Evolutionary conservation across 441 rosid genomes (phyloP), one percentile per base, ranked within the genome.

Genomic region (Manihot esculenta): DNA sequence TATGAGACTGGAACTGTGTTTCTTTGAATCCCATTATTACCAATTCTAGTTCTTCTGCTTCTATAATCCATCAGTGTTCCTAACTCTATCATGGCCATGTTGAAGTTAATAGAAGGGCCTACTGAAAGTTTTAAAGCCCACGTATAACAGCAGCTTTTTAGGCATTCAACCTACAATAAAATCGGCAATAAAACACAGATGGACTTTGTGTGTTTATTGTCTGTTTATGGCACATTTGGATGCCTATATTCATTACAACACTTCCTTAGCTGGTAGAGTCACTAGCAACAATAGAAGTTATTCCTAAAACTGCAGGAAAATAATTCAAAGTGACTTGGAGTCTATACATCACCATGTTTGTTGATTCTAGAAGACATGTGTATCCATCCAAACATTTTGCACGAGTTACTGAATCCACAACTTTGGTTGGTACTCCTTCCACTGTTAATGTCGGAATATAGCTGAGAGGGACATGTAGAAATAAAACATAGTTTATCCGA

Each of bases 351-450:
- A 94, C 99, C 85, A 50, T 71, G 21, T 77, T 60, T 71, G 56
- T 53, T 68, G 94, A 76, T 75, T 87, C 96, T 78, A 94, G 79
- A 61, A 94, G 75, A 84, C 85, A 92, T 18, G 87, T 81, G 76
- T 81, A 90, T 75, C 90, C 90, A 75, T 82, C 73, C 76, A 94
- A 78, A 83, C 96, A 89, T 64, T 78, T 85, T 72, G 87, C 85
- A 65, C 93, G 91, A 70, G 86, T 50, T 73, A 72, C 82, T 57
- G 83, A 75, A 54, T 92, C 97, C 20, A 67, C 79, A 79, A 89
- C 81, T 83, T 92, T 82, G 76, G 91, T 82, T 51, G 85, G 73
- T 59, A 65, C 80, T 75, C 92, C 97, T 74, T 84, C 94, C 54
- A 88, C 80, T 20, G 76, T 76, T 62, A 92, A 74, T 42, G 84